Evolutionary conservation across 2,329 filamentous ascomycete species (phyloP), one percentile per base, ranked within the genome.

Genomic region (Macrophomina tecta): DNA sequence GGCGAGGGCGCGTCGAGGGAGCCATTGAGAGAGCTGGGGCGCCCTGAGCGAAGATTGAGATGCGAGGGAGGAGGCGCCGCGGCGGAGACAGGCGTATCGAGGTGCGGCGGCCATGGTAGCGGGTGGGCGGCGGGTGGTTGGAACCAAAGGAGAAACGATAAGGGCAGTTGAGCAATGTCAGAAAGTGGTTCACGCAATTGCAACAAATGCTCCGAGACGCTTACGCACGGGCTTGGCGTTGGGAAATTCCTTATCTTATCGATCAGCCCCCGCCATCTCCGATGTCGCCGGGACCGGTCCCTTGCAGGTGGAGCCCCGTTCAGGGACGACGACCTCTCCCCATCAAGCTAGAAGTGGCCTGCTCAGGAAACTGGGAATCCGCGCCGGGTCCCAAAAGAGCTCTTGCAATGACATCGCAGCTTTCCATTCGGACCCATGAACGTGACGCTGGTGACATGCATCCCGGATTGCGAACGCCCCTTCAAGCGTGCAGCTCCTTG

Each of bases 161-260:
- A 60, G 55, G 42, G 52, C 34, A 9, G 14, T 55, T 30, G 42
- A 45, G 6, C 16, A 16, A 12, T 45, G 16, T 16, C 23, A n/a
- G 34, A 36, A 9, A 16, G 12, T 36, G 3, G 58, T 49, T 38
- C 12, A 45, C 30, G 45, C 45, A 49, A 62, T 49, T 62, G 58
- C 32, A 30, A 49, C 12, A 32, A 42, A 30, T 7, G 34, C 38
- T 30, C 18, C 40, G 30, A 32, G 49, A 32, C 55, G 55, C 55
- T 58, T 58, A 58, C 55, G 55, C 55, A 58, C 58, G 58, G 58
- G 42, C 58, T 62, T 62, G 58, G 58, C 58, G 45, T 14, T 16
- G 11, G 6, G 34, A 12, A 46, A 32, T 45, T 18, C 28, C 30
- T 62, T 62, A 62, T 62, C 58, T 62, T 62, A 62, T 62, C 58